Evolutionary conservation across 441 rosid genomes (phyloP), one percentile per base, ranked within the genome.

Genomic region (Eutrema salsugineum): DNA sequence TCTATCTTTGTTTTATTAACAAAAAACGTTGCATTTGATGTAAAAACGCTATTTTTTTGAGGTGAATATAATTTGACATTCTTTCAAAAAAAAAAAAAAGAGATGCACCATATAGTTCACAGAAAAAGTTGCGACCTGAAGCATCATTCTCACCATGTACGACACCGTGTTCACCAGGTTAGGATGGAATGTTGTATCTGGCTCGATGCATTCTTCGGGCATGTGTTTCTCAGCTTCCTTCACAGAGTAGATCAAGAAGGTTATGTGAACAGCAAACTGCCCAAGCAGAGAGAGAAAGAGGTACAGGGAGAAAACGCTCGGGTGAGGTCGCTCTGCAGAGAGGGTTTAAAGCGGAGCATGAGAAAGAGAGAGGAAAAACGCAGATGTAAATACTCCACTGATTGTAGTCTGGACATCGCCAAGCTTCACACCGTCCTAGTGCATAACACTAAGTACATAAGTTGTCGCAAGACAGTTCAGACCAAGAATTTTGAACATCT

Each of bases 391-490:
- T 27, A 91, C 93, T 11, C 99, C 99, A n/a, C 97, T 93, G 79
- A 95, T 93, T 24, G 98, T 95, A 24, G 99, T 98, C 85, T 95
- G 99, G 59, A 95, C 71, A 66, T 95, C 99, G 3, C 99, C 99
- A 1, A 95, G 98, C 84, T 95, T 95, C 70, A 95, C 99, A 1
- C n/a, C 99, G 70, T 95, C 99, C 77, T 93, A 72, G 76, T 95
- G 79, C 98, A 95, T 93, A 5, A 95, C 99, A 48, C 99, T 95
- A 70, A 95, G 77, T 33, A 95, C 99, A 54, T 93, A 93, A 8
- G 99, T 98, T n/a, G 99, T 93, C 8, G 98, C 98, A 7, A 95
- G 99, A 82, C 98, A 95, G 82, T 95, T 95, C 11, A 95, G 89
- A 72, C 99, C 97, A 2, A 95, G 99, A 28, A 93, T 95, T 83